These are phyloP conservation scores for Monilinia fructicola DNA, from an alignment of 2,329 filamentous ascomycete genomes.

Conservation along the genomic window DNA sequence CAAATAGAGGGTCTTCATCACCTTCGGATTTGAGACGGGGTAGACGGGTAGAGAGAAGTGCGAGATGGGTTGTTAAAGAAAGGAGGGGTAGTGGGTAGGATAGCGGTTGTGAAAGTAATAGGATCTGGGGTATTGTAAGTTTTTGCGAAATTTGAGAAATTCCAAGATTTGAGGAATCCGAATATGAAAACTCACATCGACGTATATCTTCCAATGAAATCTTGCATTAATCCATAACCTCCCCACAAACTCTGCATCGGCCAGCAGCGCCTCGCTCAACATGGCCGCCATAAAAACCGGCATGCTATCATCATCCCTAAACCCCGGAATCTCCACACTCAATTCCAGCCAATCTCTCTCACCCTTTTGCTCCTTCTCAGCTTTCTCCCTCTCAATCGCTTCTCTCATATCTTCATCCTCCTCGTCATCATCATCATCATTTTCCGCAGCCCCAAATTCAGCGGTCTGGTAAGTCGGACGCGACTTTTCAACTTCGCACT, in stretches of 20 bases:
- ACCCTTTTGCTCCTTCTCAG: slow-evolving; percentile 46
- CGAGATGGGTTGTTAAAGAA: slow-evolving; percentile 89
- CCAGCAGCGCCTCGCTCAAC: slow-evolving; percentile 82
- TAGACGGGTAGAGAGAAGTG: slow-evolving; percentile 81
- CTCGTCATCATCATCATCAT: slow-evolving; percentile 39
- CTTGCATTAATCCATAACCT: slow-evolving; percentile 82
- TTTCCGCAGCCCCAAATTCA: slow-evolving; percentile 34
- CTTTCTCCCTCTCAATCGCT: slow-evolving; percentile 36
- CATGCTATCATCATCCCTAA: slow-evolving; percentile 85
- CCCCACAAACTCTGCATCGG: slow-evolving; percentile 66
- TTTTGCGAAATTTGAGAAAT: not conserved
- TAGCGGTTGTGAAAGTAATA: slow-evolving; percentile 87
- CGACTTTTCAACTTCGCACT: slow-evolving; percentile 87
- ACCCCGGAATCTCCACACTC: slow-evolving; percentile 85
- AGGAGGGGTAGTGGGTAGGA: slow-evolving; percentile 92
- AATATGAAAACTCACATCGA: slow-evolving; percentile 63
- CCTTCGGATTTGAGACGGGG: slow-evolving; percentile 82
- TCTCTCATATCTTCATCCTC: slow-evolving; percentile 46
- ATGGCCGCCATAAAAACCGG: slow-evolving; percentile 86
- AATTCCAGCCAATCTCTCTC: slow-evolving; percentile 80
- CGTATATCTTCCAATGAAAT: slow-evolving; percentile 95
- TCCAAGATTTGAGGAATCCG: not conserved
- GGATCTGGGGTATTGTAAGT: slow-evolving; percentile 58
- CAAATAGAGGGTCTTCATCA: slow-evolving; percentile 95
- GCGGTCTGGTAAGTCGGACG: slow-evolving; percentile 34